Evolutionary conservation across 2,329 filamentous ascomycete species (phyloP).

Genomic region (Metarhizium brunneum): DNA sequence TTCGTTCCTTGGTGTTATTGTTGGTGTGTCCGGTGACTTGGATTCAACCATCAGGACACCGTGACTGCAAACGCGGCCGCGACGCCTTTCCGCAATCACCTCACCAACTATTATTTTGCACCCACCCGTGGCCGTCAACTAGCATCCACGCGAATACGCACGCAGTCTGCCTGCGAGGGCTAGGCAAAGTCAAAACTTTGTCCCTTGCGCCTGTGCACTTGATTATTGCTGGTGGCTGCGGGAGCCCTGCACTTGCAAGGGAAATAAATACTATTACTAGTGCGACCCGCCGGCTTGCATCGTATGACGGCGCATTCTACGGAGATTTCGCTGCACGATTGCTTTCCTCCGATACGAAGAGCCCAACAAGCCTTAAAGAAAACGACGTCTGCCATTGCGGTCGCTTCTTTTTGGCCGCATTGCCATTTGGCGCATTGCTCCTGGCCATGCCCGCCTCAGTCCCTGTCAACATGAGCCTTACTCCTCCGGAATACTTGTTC

Average conservation of each 20-base stretch:
- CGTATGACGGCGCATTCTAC: background rate
- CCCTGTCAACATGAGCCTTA: slow-evolving; percentile 6
- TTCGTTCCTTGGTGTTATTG: no score
- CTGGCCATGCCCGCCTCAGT: background rate
- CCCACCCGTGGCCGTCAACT: background rate
- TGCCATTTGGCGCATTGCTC: background rate
- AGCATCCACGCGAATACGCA: background rate
- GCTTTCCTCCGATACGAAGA: background rate
- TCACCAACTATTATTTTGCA: background rate
- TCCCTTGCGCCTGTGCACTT: background rate
- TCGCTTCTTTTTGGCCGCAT: background rate
- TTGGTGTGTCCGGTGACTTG: background rate
- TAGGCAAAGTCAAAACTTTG: background rate
- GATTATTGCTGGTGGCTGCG: background rate
- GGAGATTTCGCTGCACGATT: background rate
- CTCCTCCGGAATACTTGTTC: slow-evolving; percentile 31
- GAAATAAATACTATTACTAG: background rate
- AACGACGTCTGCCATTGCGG: background rate
- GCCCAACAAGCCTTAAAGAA: background rate
- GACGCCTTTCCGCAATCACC: background rate
- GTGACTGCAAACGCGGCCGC: background rate
- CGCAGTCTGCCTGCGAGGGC: background rate
- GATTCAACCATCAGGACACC: background rate
- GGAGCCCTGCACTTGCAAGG: background rate
- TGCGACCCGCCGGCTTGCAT: background rate